Conservation (phyloP, 202 grass and related monocot genomes). For the Setaria viridis region DNA sequence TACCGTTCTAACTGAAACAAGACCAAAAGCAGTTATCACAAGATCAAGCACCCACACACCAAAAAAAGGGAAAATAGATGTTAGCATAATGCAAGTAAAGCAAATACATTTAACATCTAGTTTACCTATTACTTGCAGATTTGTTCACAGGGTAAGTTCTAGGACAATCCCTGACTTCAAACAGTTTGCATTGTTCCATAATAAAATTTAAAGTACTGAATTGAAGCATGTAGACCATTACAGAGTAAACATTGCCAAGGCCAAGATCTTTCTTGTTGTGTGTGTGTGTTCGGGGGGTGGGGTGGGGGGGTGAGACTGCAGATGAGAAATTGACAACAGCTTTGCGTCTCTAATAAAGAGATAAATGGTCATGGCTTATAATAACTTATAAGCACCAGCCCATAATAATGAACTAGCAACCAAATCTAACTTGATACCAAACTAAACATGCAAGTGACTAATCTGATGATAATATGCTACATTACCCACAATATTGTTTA, state of each 20-base stretch:
- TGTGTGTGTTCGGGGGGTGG: no score
- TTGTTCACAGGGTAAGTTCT: slow-evolving; percentile 10
- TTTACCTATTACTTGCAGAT: not conserved
- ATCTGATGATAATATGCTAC: not conserved
- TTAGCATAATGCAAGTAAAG: not conserved
- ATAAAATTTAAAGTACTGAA: no score
- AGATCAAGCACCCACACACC: not conserved
- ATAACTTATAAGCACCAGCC: not conserved
- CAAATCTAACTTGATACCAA: not conserved
- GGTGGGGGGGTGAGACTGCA: not conserved
- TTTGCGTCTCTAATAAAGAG: slow-evolving; percentile 10
- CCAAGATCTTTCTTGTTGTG: not conserved
- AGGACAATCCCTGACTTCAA: not conserved
- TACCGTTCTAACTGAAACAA: not conserved
- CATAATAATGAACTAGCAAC: not conserved
- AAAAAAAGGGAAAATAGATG: no score
- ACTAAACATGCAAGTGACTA: not conserved
- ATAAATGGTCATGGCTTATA: not conserved
- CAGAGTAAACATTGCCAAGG: not conserved
- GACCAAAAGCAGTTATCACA: not conserved
- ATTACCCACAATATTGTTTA: not conserved
- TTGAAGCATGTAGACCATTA: not conserved
- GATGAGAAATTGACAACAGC: not conserved
- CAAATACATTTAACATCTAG: not conserved
- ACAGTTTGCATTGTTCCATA: no score